Base-by-base conservation (phyloP, 208 protist genomes). In the Naegleria lovaniensis region DNA sequence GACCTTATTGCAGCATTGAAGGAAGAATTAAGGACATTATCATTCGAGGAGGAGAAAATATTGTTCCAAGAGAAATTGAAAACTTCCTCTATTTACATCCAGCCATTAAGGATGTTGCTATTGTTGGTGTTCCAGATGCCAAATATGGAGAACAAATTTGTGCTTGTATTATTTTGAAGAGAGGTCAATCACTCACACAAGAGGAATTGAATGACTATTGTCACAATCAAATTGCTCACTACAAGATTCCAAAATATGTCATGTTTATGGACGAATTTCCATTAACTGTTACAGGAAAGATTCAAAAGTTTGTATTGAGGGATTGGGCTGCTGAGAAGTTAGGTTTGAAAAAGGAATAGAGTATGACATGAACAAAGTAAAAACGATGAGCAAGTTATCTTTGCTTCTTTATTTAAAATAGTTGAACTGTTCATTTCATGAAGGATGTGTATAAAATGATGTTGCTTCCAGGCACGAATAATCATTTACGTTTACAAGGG, bases 11-110 rank as follows among this genome's bases (percentile, higher is more conserved):
- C 48, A 67, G 79, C 19, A 94, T 96, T 59, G 93, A 95, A 39
- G 95, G 95, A 16, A 89, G 93, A 55, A 90, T 51, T 52, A 95
- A 95, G 92, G 95, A 96, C 83, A 93, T 96, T 58, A 94, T 96
- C 58, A 96, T 96, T 48, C 59, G 95, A 29, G 95, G 95, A 67
- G 95, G 94, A 0, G 95, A 96, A 87, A 96, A 96, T 48, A 94
- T 96, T 41, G 94, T 90, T 43, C 95, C 95, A 36, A 19, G 91
- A 11, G 94, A 96, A 85, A 91, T 96, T 22, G 95, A 96, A 59
- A 92, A 94, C 6, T 91, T 94, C 85, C 51, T 96, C n/a, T 93
- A 92, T 38, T 89, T 38, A 15, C 90, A 95, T 76, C 51, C 89
- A 36, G 87, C 67, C 0, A 51, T 95, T 33, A 55, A 86, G 9